Percentiles rank a stretch among this genome's conserved stretches.
Conservation (phyloP, 2,329 filamentous ascomycete genomes). For the Colletotrichum caudatum region DNA sequence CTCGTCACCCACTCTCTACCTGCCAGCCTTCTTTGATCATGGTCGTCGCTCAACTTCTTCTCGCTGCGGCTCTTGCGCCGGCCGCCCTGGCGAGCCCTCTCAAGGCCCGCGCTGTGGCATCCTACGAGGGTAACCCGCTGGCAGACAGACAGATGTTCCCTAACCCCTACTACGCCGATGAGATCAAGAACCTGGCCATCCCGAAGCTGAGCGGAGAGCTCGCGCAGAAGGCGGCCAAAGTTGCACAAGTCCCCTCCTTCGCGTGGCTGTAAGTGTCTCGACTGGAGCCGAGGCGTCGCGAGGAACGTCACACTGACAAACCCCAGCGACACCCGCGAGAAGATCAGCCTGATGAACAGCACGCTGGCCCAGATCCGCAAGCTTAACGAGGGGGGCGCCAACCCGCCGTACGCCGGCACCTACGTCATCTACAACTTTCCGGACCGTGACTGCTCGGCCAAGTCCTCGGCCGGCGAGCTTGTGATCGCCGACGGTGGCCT, state of each 20-base stretch:
- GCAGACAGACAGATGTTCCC: conserved; percentile 50
- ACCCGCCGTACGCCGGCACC: conserved; percentile 46
- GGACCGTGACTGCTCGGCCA: conserved; percentile 53
- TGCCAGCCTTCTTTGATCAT: background rate
- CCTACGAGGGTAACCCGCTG: conserved; percentile 54
- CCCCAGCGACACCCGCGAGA: conserved; percentile 49
- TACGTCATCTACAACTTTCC: conserved; percentile 55
- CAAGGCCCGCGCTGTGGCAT: conserved; percentile 30
- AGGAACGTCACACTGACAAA: background rate
- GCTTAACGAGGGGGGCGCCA: conserved; percentile 41
- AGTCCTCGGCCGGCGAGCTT: conserved; percentile 53
- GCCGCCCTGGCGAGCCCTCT: conserved; percentile 32
- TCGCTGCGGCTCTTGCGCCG: conserved; percentile 36
- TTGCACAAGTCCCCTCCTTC: conserved; percentile 49
- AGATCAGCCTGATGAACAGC: conserved; percentile 48
- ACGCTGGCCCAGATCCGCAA: conserved; percentile 48
- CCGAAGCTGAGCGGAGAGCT: conserved; percentile 63
- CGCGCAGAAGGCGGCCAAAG: conserved; percentile 51
- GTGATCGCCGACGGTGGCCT: conserved; percentile 48
- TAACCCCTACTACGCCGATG: conserved; percentile 53
- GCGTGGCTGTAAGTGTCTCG: conserved; percentile 46
- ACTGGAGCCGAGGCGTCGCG: background rate
- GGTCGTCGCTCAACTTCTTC: conserved; percentile 28
- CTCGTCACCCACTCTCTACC: background rate
- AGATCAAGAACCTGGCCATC: conserved; percentile 60